Base-by-base conservation (phyloP, 495 filamentous ascomycete genomes). In the Penicillium antarcticum region DNA sequence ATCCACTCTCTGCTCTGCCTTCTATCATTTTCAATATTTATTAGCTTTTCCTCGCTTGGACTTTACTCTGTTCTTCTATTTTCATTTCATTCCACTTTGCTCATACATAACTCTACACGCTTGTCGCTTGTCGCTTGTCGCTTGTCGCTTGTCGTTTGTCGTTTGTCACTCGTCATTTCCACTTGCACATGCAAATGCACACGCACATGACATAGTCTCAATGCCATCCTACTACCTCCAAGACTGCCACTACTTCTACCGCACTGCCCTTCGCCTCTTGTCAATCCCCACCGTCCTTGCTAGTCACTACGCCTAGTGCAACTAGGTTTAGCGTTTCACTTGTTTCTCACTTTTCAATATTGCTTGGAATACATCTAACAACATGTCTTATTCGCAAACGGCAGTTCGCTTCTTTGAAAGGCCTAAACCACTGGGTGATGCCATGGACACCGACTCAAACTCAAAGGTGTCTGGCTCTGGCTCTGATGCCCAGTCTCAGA, bases 161-260 rank as follows among this genome's bases (percentile, higher is more conserved):
- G 3, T 24, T 26, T 31, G 10, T 29, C 17, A 39, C 18, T 45
- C 12, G 12, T 36, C 17, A 40, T 32, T 36, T 37, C 9, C 37
- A 7, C 12, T 17, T 21, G 14, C 48, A 37, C 17, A 13, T 48
- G 32, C 45, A 55, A 48, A 65, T 21, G 14, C 48, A 37, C 17
- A 13, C 45, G 32, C 45, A 55, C 51, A 65, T 66, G 64, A 60
- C 56, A 53, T 68, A 67, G 61, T 52, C 53, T 63, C 67, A 61
- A 94, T 92, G 88, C 88, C 88, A 73, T 71, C 79, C 53, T 94
- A 91, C 68, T 95, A 75, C 68, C 76, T 87, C 41, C 87, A 94
- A 78, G 87, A 95, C 67, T 95, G 88, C 64, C 89, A 94, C 66
- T 94, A 92, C 69, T 95, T 95, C 78, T 91, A 88, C 77, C 87